Evolutionary conservation across 768 basidiomycete species (phyloP).

Genomic region (Rhodotorula kratochvilovae): DNA sequence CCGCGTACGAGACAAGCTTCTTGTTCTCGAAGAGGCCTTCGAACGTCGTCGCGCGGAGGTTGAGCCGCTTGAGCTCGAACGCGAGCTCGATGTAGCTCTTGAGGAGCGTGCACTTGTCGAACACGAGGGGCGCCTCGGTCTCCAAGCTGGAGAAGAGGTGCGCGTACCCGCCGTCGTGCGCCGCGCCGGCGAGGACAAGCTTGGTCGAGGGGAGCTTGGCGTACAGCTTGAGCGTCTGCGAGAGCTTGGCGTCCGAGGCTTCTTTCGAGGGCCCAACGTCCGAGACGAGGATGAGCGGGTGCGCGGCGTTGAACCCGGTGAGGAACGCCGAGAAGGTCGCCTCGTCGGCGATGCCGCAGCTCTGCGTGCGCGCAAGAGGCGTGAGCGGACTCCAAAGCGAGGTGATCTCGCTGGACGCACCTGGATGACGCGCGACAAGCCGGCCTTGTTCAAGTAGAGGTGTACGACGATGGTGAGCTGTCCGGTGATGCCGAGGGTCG

Average conservation of each 20-base stretch:
- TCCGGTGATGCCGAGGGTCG: conserved; percentile 1
- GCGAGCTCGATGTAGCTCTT: conserved; percentile 24
- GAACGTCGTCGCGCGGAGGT: conserved; percentile 12
- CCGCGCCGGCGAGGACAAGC: conserved; percentile 31
- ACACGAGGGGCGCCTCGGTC: conserved; percentile 9
- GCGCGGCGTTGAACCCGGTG: conserved; percentile 25
- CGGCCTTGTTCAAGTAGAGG: conserved; percentile 19
- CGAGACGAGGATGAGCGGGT: conserved; percentile 27
- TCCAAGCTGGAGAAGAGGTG: conserved; percentile 20
- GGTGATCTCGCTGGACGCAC: too few species aligned
- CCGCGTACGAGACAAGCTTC: conserved; percentile 16
- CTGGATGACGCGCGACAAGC: background rate
- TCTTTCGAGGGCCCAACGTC: conserved; percentile 34
- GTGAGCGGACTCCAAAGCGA: too few species aligned
- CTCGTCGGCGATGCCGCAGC: conserved; percentile 21
- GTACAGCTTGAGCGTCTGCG: conserved; percentile 17
- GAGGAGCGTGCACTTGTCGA: conserved; percentile 21
- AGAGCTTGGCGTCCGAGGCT: conserved; percentile 32
- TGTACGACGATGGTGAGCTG: conserved; percentile 15
- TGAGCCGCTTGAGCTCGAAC: conserved; percentile 33
- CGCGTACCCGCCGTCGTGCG: conserved; percentile 36
- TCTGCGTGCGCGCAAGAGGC: too few species aligned
- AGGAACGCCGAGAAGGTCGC: conserved; percentile 20
- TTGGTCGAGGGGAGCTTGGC: conserved; percentile 26
- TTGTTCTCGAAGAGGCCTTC: conserved; percentile 24